Base-by-base conservation (phyloP, 148 eudicot species). In the Chenopodium berlandieri region DNA sequence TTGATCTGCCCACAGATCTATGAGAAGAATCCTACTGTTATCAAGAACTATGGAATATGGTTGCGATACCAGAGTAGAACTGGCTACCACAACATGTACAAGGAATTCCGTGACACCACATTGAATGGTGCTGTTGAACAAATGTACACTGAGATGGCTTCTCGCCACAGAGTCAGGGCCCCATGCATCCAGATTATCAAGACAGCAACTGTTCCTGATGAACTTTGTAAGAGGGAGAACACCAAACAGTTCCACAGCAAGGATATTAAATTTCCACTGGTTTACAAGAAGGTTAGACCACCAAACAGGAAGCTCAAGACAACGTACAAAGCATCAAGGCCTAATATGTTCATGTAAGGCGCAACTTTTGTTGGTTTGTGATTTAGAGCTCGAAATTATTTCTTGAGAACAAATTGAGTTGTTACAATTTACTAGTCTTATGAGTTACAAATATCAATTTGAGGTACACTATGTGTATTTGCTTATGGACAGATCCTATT, bases 71-170 rank as follows among this genome's bases (percentile, higher is more conserved):
- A 93, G 78, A 90, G 93, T 65, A 71, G 95, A 70, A 93, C 94
- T 23, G 97, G 94, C 1, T 93, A 93, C 69, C 97, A 93, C 86
- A 93, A 93, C 82, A 93, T 93, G 97, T 93, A 93, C 94, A 93
- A 93, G 90, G 97, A 93, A 75, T 93, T 84, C 83, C 88, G 97
- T 30, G 93, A 93, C 46, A 91, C 95, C 71, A 93, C 97, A 3
- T 40, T 91, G 86, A 93, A 93, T 7, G 97, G 93, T 48, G 94
- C 77, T 46, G 91, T 93, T 44, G 94, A 90, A 82, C 94, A 93
- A 64, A 91, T 93, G 97, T 90, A 91, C 90, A 91, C 90, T 9
- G 95, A 91, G 87, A 91, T 93, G 95, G 97, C 95, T 68, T 91
- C 95, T 17, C 95, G 95, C 34, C 97, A 93, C 87, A 83, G 95